Conservation (phyloP, 495 filamentous ascomycete genomes). For the Lentithecium fluviatile region DNA sequence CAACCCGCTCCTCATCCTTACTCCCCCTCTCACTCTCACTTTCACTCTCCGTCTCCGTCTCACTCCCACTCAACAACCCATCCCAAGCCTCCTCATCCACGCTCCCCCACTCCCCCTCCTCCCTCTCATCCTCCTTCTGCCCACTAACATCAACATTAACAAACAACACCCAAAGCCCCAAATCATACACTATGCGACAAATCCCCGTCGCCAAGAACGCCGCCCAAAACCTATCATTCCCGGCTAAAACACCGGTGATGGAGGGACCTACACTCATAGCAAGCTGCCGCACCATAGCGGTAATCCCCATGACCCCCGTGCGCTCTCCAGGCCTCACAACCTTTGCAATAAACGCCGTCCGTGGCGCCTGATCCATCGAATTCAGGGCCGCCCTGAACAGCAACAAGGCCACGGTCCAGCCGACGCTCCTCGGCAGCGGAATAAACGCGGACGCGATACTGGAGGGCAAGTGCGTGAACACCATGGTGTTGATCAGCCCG, state of each 20-base stretch:
- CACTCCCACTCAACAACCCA: conserved; percentile 28
- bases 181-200: conserved; percentile 68
- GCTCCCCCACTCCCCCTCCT: conserved; percentile 12
- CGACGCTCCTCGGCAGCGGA: conserved; percentile 57
- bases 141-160: conserved; percentile 21
- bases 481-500: conserved; percentile 84
- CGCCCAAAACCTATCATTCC: conserved; percentile 62
- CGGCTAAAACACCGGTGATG: conserved; percentile 68
- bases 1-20: background rate
- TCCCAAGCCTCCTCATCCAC: conserved; percentile 15
- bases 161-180: conserved; percentile 30
- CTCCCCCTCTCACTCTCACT: conserved; percentile 1
- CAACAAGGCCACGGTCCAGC: conserved; percentile 63
- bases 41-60: conserved; percentile 1
- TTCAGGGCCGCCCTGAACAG: conserved; percentile 60
- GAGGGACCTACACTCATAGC: conserved; percentile 56
- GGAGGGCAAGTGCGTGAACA: conserved; percentile 79
- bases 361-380: conserved; percentile 80
- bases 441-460: conserved; percentile 69
- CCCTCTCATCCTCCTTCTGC: background rate
- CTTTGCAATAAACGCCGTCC: conserved; percentile 74
- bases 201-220: conserved; percentile 70
- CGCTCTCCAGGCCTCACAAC: conserved; percentile 70
- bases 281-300: conserved; percentile 39
- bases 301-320: conserved; percentile 58